phyloP scores from a whole-genome alignment of 1,284 basidiomycete species.

The Apiotrichum siamense region DNA sequence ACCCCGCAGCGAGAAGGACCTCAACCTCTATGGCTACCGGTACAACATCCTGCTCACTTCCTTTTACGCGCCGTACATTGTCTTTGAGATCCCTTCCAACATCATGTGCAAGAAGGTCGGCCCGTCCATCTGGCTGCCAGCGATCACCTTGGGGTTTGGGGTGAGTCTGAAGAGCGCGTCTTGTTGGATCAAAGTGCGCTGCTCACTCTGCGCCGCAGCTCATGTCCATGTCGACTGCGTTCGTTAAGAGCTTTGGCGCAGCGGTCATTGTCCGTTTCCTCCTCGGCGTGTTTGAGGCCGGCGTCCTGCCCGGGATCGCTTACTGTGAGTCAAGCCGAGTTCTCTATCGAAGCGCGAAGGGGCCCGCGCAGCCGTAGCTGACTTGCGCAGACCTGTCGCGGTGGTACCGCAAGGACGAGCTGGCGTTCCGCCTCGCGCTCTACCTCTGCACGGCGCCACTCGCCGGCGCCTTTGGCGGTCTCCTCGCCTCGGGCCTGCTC shows the following conservation, averaged over 20 bases:
- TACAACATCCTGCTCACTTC: constrained; percentile 20
- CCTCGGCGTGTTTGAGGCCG: constrained; percentile 34
- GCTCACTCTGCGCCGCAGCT: constrained; percentile 16
- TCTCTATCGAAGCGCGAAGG: too few relatives aligned
- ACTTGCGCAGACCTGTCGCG: too few relatives aligned
- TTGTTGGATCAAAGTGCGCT: too few relatives aligned
- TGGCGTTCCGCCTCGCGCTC: constrained; percentile 13
- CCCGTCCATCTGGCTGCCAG: constrained; percentile 21
- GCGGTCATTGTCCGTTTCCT: constrained; percentile 20
- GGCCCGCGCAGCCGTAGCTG: too few relatives aligned
- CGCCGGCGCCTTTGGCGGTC: constrained; percentile 17
- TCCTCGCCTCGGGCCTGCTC: constrained; percentile 20
- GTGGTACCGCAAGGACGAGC: constrained; percentile 18
- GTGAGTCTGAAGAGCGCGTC: constrained; percentile 5
- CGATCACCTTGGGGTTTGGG: constrained; percentile 19
- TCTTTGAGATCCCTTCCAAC: constrained; percentile 25
- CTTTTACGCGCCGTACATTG: constrained; percentile 22
- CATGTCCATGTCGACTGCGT: constrained; percentile 27
- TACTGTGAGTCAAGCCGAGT: too few relatives aligned
- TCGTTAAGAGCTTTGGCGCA: constrained; percentile 19
- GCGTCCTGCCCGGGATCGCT: constrained; percentile 32
- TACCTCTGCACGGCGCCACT: constrained; percentile 14
- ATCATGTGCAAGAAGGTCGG: constrained; percentile 17
- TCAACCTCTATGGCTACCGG: constrained; percentile 17
- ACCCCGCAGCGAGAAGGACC: constrained; percentile 14